Base-by-base conservation (phyloP, 1,139 yeast genomes). In the Starmera stellimalicola region DNA sequence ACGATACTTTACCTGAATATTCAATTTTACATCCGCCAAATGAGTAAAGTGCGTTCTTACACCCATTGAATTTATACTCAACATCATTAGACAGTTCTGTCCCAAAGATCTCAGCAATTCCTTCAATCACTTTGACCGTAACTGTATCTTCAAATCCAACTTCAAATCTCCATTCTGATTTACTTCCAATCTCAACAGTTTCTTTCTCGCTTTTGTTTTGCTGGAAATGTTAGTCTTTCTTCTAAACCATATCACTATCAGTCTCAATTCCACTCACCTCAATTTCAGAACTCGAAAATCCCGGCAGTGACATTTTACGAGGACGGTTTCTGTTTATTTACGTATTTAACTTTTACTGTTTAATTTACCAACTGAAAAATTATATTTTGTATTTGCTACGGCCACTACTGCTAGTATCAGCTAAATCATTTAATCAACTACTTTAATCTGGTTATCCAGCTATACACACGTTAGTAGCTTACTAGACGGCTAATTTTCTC, bases 21-120 rank as follows among this genome's bases (percentile, higher is more conserved):
- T 73, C 74, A 22, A 79, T 34, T 20, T 55, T 60, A 37, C 76
- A 68, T 8, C 81, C 82, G 22, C 63, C 56, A 64, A 72, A 62
- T 48, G 96, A 59, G 63, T 70, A 68, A 37, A 91, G 40, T 45
- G 75, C 66, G 48, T 75, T 58, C 52, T 76, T 69, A 57, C 78
- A 51, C 39, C 91, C 68, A 51, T 65, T 51, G 62, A 78, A 68
- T 35, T 67, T 54, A 45, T 82, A 69, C 17, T 77, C 82, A 1
- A 71, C 68, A 39, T 82, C 85, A 24, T 67, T 62, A 3, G 96
- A 84, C 23, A 91, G 67, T 52, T 91, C 98, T 3, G 96, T 85
- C 17, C 98, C 98, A 58, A 82, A 85, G 15, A 88, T 70, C 57
- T 91, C 98, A 2, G 84, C 95, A 2, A 78, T 68, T 2, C 98